Conservation (phyloP, 257 asterid species). For the Solanum phureja region DNA sequence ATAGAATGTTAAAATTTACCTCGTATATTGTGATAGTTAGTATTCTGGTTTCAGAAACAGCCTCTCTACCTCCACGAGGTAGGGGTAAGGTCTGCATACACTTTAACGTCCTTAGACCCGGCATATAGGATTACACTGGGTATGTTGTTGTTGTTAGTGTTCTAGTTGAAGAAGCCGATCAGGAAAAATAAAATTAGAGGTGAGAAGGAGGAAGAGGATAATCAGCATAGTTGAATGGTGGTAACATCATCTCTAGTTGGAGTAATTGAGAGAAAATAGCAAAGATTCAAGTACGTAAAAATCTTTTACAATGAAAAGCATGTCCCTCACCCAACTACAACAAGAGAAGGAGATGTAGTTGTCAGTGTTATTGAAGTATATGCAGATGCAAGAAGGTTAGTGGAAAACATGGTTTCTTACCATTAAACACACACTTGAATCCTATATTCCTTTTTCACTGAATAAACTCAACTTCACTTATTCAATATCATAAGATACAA, state of each 20-base stretch:
- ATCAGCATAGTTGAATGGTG: background rate
- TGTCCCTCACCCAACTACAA: background rate
- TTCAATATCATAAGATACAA: background rate
- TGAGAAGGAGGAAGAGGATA: background rate
- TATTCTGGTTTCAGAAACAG: background rate
- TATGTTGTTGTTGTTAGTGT: background rate
- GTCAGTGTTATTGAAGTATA: background rate
- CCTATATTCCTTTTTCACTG: background rate
- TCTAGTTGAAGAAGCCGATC: background rate
- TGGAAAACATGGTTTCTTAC: background rate
- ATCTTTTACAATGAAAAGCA: background rate
- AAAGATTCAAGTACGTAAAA: background rate
- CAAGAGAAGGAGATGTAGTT: background rate
- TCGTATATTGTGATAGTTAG: background rate
- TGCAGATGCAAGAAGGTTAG: background rate
- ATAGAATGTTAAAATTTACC: background rate
- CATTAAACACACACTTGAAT: background rate
- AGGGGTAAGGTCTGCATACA: background rate
- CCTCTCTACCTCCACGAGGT: background rate
- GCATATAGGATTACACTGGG: background rate
- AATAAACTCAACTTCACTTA: background rate
- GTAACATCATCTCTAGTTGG: background rate
- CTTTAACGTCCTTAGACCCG: background rate
- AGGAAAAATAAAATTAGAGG: background rate
- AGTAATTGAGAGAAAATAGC: background rate